Evolutionary conservation across 805 yeast species (phyloP), one percentile per base, ranked within the genome.

Genomic region (Debaryomyces tyrocola): DNA sequence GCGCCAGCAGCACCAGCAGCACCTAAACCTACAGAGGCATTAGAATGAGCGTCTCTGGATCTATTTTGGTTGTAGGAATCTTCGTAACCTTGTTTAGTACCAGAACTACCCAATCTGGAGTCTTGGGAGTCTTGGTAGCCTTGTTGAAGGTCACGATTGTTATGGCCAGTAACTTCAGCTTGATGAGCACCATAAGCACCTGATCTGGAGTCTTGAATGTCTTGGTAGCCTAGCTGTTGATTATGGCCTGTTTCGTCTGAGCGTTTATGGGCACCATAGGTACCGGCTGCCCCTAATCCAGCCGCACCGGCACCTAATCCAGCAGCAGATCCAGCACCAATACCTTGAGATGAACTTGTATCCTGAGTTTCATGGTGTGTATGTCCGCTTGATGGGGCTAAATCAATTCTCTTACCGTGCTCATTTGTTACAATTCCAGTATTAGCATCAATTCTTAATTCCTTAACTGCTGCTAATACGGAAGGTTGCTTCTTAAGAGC

Each of bases 391-490:
- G 40, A 14, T 24, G 29, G 27, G 34, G 3, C 4, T 31, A 31
- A 31, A n/a, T 31, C 34, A 31, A 31, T 31, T 31, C 34, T 31
- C 34, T 36, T 33, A 20, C 64, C 67, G 15, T 53, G 52, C 42
- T 64, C 68, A 46, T 67, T 66, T 20, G 59, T 51, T 14, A 67
- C 61, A 12, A 52, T 46, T 7, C 73, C 73, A 17, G 65, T 55
- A 15, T 38, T 37, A 12, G 67, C 67, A 47, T 69, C 65, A 18
- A 68, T 63, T 41, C 45, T 58, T 41, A 67, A 51, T 41, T 60
- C 65, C 45, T 56, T 54, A 20, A 57, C 58, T 11, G 45, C 39
- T 6, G 48, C 44, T 31, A 64, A 48, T 1, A 58, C 43, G 28
- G 57, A 60, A 9, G 64, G 62, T 15, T 57, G 53, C 12, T 54